Conservation (phyloP, 176 grass and related monocot species). For the Cenchrus purpureus region DNA sequence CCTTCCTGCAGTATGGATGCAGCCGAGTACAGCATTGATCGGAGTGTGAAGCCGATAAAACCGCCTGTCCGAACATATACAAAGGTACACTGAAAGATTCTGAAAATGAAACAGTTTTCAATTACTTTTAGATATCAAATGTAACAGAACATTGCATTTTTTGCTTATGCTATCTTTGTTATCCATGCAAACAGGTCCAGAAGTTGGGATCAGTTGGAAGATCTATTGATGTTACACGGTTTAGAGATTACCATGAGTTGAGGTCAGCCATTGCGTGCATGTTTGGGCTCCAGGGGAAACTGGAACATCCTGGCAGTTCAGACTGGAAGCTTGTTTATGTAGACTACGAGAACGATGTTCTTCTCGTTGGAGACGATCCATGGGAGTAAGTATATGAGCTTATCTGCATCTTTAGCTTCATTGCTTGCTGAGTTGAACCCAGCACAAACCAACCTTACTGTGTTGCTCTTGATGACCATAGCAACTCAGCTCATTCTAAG, state of each 20-base stretch:
- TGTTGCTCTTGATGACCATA: background rate
- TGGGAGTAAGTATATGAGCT: slow-evolving; percentile 75
- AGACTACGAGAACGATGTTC: slow-evolving; percentile 95
- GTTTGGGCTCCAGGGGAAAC: slow-evolving; percentile 88
- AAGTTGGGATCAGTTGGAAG: slow-evolving; percentile 94
- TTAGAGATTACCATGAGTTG: slow-evolving; percentile 86
- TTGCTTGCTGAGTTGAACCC: background rate
- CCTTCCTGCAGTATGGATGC: slow-evolving; percentile 82
- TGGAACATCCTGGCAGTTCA: slow-evolving; percentile 74
- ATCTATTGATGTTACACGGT: slow-evolving; percentile 95
- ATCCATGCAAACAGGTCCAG: slow-evolving; percentile 65
- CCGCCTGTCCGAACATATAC: slow-evolving; percentile 88
- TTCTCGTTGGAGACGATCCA: slow-evolving; percentile 95
- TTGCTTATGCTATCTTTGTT: slow-evolving; percentile 26
- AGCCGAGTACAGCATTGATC: slow-evolving; percentile 54
- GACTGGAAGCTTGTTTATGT: slow-evolving; percentile 99
- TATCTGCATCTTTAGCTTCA: background rate
- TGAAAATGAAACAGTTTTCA: background rate
- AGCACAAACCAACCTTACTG: background rate
- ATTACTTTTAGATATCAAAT: slow-evolving; percentile 5
- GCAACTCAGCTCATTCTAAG: background rate
- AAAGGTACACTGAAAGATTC: slow-evolving; percentile 56
- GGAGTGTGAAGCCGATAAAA: slow-evolving; percentile 55
- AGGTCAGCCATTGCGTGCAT: slow-evolving; percentile 81
- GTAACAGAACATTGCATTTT: background rate